Evolutionary conservation across 2,329 filamentous ascomycete genomes (phyloP).

Genomic region (Blastomyces emzantsi): DNA sequence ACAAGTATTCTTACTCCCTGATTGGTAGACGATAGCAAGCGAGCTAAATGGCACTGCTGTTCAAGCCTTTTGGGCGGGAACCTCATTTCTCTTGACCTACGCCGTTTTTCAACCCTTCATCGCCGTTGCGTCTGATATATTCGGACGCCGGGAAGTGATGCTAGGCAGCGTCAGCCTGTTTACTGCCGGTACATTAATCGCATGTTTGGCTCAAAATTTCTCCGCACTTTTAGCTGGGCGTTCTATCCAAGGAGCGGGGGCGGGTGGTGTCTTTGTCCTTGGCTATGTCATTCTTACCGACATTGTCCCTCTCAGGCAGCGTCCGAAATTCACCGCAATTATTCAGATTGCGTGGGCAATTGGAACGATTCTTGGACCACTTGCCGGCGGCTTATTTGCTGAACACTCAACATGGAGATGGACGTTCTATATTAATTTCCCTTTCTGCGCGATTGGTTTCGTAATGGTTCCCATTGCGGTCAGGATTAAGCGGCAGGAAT

Average conservation of each 20-base stretch:
- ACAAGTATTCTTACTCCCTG: neutral
- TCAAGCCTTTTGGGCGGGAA: conserved; percentile 56
- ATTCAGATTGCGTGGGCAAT: conserved; percentile 33
- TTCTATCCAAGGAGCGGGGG: conserved; percentile 38
- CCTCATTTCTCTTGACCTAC: conserved; percentile 43
- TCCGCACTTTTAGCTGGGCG: conserved; percentile 38
- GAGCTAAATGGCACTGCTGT: conserved; percentile 42
- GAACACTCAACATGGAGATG: conserved; percentile 42
- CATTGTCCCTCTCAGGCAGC: conserved; percentile 33
- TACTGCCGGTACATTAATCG: conserved; percentile 35
- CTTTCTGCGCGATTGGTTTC: conserved; percentile 44
- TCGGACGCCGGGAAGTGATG: conserved; percentile 41
- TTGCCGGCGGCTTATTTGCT: conserved; percentile 18
- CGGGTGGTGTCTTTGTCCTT: conserved; percentile 37
- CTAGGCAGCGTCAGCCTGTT: conserved; percentile 35
- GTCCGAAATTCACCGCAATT: conserved; percentile 32
- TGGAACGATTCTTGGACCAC: conserved; percentile 25
- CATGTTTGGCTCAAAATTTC: conserved; percentile 34
- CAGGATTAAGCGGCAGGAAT: conserved; percentile 39
- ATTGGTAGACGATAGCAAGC: conserved; percentile 33
- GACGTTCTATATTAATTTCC: conserved; percentile 58
- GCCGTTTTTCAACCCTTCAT: conserved; percentile 40
- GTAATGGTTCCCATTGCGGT: conserved; percentile 45
- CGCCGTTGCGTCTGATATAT: conserved; percentile 44
- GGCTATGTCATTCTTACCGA: conserved; percentile 39